Base-by-base conservation (phyloP, 495 filamentous ascomycete genomes). In the Aspergillus leporis region DNA sequence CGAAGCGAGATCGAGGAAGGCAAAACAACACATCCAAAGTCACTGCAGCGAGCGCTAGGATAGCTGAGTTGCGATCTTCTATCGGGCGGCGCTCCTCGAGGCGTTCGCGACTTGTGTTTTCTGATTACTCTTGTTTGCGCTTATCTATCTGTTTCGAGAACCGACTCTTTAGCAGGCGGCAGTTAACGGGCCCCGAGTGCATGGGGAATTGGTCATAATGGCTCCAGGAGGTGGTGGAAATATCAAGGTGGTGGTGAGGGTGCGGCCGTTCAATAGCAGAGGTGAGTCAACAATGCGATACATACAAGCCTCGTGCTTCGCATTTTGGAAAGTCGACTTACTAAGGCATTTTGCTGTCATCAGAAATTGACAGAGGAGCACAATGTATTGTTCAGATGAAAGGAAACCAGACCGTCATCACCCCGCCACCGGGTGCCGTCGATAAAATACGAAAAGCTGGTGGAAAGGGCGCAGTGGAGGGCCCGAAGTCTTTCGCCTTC, bases 331-430 rank as follows among this genome's bases (percentile, higher is more conserved):
- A 9, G 13, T 36, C 28, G 18, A 55, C 59, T 62, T 36, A 58
- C 55, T 40, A 25, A 23, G 38, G 56, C 46, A 56, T 41, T 57
- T 34, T 38, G n/a, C 14, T 55, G 14, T 8, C 38, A 1, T 38
- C 52, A 96, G 92, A 98, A 84, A 82, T 87, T 66, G 93, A 96
- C 59, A 84, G 95, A 67, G 83, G 84, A 53, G 89, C 94, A 86
- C 93, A 92, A 96, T 96, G 93, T 83, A 94, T 98, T 64, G 91
- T 99, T 16, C 90, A 92, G 60, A 99, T 99, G 94, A 90, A 91
- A 82, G 88, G 83, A 61, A 83, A 80, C 70, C 94, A 98, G 75
- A 99, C 94, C 53, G 75, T 97, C 67, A 85, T 99, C 54, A 87
- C 83, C 10, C 87, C 90, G 51, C 90, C 93, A 38, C 75, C 87